phyloP scores from a whole-genome alignment of 805 yeast species.

The Blastobotrys mokoenaii region DNA sequence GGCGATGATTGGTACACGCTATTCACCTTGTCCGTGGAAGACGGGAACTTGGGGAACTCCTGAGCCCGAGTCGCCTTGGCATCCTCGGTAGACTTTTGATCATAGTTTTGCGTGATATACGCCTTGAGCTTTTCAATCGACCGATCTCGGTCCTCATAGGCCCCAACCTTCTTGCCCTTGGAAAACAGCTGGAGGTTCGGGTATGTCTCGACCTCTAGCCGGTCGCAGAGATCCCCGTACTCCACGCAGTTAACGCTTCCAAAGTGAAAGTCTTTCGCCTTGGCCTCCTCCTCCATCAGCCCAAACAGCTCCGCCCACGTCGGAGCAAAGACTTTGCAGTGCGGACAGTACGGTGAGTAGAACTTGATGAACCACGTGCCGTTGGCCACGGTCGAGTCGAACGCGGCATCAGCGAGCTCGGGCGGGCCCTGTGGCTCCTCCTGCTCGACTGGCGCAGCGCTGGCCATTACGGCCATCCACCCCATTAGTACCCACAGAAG shows the following conservation, averaged over 20 bases:
- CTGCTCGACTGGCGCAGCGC: constrained; percentile 2
- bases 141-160: constrained; percentile 9
- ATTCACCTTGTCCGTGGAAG: constrained; percentile 7
- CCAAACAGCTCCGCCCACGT: constrained; percentile 65
- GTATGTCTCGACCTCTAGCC: constrained; percentile 54
- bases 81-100: neutral
- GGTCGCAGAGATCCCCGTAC: constrained; percentile 75
- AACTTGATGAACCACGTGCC: constrained; percentile 77
- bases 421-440: constrained; percentile 32
- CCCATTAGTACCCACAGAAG: neutral
- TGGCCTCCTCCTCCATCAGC: constrained; percentile 35
- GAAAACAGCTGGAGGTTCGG: constrained; percentile 64
- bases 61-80: neutral
- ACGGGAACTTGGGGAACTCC: constrained; percentile 8
- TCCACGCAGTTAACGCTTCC: constrained; percentile 78
- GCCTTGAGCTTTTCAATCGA: constrained; percentile 1
- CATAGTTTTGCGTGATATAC: constrained; percentile 1
- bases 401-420: constrained; percentile 41
- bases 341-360: constrained; percentile 82
- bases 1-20: constrained; percentile 8
- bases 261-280: constrained; percentile 45
- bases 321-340: constrained; percentile 75
- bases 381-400: constrained; percentile 39
- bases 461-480: neutral
- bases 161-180: constrained; percentile 25